phyloP scores from a whole-genome alignment of 331 rosid species.

The Malus hybrid region DNA sequence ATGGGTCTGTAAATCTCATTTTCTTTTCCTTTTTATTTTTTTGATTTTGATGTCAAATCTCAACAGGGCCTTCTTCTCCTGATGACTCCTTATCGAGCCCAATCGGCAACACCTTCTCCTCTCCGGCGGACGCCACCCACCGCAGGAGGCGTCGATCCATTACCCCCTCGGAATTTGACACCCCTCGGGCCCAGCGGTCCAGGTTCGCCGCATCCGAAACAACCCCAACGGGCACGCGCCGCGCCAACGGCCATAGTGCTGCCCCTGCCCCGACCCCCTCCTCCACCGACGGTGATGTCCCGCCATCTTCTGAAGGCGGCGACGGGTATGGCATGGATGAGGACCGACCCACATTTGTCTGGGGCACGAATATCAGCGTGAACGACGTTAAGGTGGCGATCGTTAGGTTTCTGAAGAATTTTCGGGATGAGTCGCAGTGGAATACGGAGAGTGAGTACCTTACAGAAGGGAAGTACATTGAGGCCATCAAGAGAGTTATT shows the following conservation, averaged over 20 bases:
- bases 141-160: slow-evolving; percentile 46
- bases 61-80: slow-evolving; percentile 75
- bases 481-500: slow-evolving; percentile 51
- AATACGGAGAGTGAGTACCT: slow-evolving; percentile 38
- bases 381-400: slow-evolving; percentile 86
- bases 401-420: slow-evolving; percentile 66
- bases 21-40: not conserved
- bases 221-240: slow-evolving; percentile 47
- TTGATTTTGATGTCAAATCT: not conserved
- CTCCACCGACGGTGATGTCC: slow-evolving; percentile 55
- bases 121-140: slow-evolving; percentile 44
- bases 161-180: slow-evolving; percentile 49
- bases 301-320: slow-evolving; percentile 77
- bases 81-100: slow-evolving; percentile 83
- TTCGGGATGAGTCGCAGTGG: slow-evolving; percentile 47
- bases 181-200: slow-evolving; percentile 56
- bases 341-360: slow-evolving; percentile 71
- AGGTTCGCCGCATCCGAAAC: slow-evolving; percentile 59
- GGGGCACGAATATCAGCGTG: slow-evolving; percentile 94
- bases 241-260: not conserved
- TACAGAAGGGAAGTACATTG: slow-evolving; percentile 76
- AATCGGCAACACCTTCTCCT: slow-evolving; percentile 67
- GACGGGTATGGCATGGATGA: slow-evolving; percentile 73
- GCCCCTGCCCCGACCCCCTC: slow-evolving; percentile 51
- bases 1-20: not conserved